Conservation (phyloP, 1,139 yeast species). For the Candida smagusa region DNA sequence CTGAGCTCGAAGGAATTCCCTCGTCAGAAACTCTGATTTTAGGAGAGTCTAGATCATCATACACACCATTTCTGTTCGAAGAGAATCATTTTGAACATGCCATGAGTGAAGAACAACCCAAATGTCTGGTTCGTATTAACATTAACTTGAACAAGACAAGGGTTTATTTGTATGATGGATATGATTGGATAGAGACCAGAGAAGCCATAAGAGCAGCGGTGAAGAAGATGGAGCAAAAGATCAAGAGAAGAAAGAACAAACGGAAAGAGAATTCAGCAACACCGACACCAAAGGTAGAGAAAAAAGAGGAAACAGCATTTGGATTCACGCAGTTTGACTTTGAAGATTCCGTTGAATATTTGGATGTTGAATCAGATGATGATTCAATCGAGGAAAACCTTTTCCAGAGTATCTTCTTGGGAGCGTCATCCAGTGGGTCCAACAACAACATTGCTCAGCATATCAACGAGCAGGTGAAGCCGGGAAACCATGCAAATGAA, state of each 20-base stretch:
- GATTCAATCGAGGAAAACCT: conserved; percentile 54
- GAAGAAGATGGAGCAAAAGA: conserved; percentile 49
- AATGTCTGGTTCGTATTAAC: conserved; percentile 19
- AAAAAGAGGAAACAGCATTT: neutral
- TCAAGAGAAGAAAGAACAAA: conserved; percentile 7
- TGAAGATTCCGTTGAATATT: conserved; percentile 10
- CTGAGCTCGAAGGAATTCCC: conserved; percentile 5
- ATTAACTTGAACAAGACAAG: conserved; percentile 36
- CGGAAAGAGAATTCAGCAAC: neutral
- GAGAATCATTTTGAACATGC: conserved; percentile 45
- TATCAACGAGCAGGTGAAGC: conserved; percentile 43
- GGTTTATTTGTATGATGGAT: conserved; percentile 80
- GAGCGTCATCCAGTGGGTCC: conserved; percentile 51
- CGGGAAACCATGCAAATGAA: conserved; percentile 13
- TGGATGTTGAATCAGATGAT: conserved; percentile 15
- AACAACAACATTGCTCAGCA: conserved; percentile 40
- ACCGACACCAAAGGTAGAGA: neutral
- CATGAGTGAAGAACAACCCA: neutral
- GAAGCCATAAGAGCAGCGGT: conserved; percentile 63
- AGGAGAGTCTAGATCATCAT: neutral
- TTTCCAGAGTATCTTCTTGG: conserved; percentile 71
- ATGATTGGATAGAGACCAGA: conserved; percentile 85
- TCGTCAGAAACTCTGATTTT: conserved; percentile 4
- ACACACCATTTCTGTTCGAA: conserved; percentile 17
- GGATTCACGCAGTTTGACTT: conserved; percentile 4